Conservation (phyloP, 2,329 filamentous ascomycete species). For the Botrytis galanthina region DNA sequence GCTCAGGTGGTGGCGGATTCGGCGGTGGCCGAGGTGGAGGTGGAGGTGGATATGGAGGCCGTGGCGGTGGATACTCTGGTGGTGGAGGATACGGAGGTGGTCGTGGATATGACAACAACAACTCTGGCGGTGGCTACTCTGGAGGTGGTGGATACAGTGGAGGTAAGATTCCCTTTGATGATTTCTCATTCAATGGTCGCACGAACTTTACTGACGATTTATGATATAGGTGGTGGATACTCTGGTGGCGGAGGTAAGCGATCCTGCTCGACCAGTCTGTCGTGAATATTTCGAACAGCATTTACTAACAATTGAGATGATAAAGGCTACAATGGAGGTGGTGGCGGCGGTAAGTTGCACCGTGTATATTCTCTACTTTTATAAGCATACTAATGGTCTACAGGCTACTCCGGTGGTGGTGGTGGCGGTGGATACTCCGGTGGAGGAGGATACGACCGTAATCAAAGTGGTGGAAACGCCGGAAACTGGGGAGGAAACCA, state of each 20-base stretch:
- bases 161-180: constrained; percentile 5
- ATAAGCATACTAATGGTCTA: constrained; percentile 1
- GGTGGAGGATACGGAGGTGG: constrained; percentile 41
- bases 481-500: constrained; percentile 16
- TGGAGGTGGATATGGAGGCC: constrained; percentile 39
- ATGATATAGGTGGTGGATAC: constrained; percentile 15
- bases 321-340: constrained; percentile 20
- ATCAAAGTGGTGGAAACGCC: constrained; percentile 16
- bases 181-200: too few relatives aligned
- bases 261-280: constrained; percentile 15
- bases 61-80: too few relatives aligned
- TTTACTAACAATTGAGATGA: constrained; percentile 19
- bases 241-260: constrained; percentile 30
- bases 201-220: constrained; percentile 1
- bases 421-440: constrained; percentile 12
- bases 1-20: constrained; percentile 36
- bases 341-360: constrained; percentile 20
- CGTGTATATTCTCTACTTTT: not conserved
- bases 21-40: constrained; percentile 40
- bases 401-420: constrained; percentile 12
- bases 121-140: constrained; percentile 29
- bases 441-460: constrained; percentile 11
- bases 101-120: constrained; percentile 40
- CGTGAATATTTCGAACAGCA: constrained; percentile 9
- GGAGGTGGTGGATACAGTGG: constrained; percentile 29